Evolutionary conservation across 2,329 filamentous ascomycete genomes (phyloP).

Genomic region (Colletotrichum cereale): DNA sequence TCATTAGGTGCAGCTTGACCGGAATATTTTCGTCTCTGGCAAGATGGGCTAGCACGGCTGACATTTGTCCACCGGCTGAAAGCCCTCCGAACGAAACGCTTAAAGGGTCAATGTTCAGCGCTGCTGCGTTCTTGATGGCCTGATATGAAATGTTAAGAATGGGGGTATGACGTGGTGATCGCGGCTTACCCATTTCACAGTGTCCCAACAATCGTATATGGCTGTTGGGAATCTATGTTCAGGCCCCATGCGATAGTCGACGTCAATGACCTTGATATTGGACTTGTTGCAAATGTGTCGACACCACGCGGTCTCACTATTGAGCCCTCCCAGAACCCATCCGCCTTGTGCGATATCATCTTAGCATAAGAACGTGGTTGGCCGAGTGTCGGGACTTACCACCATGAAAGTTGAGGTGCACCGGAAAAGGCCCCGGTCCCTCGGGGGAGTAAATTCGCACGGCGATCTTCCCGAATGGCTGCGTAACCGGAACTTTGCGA

Average conservation of each 20-base stretch:
- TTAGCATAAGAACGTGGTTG: not conserved
- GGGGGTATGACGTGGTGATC: no score
- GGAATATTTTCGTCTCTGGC: slow-evolving; percentile 48
- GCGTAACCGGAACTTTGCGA: slow-evolving; percentile 44
- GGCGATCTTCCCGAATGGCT: slow-evolving; percentile 44
- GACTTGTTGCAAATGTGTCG: slow-evolving; percentile 45
- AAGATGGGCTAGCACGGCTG: slow-evolving; percentile 51
- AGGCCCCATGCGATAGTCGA: slow-evolving; percentile 47
- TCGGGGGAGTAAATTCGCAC: slow-evolving; percentile 46
- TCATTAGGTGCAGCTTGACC: slow-evolving; percentile 49
- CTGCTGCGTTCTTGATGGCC: slow-evolving; percentile 30
- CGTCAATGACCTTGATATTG: slow-evolving; percentile 47
- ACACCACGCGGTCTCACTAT: slow-evolving; percentile 46
- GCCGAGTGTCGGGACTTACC: slow-evolving; percentile 22
- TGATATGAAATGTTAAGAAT: slow-evolving; percentile 12
- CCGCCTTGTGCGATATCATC: slow-evolving; percentile 38
- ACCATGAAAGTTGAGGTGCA: slow-evolving; percentile 46
- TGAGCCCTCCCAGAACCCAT: slow-evolving; percentile 45
- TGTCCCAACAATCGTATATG: slow-evolving; percentile 46
- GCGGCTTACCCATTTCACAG: slow-evolving; percentile 46
- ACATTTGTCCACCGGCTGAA: slow-evolving; percentile 46
- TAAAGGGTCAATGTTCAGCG: slow-evolving; percentile 40
- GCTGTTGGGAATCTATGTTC: slow-evolving; percentile 44
- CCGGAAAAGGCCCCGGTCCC: slow-evolving; percentile 45
- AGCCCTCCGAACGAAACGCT: slow-evolving; percentile 45